Evolutionary conservation across 106 monocot genomes (phyloP).

Genomic region (Apostasia ramifera): DNA sequence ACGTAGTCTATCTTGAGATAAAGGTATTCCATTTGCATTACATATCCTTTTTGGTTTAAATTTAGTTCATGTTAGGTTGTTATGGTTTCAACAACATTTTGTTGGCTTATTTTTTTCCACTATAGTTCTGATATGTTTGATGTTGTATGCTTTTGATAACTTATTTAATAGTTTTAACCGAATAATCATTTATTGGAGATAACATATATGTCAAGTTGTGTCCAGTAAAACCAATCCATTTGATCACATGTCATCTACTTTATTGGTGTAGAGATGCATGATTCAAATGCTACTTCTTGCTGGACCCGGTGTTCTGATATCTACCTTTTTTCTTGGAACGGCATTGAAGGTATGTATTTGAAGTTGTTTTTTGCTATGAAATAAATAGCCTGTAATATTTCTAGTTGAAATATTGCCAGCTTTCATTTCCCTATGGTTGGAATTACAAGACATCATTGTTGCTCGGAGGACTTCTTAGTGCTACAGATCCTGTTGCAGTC

Average conservation of each 20-base stretch:
- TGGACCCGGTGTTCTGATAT: constrained; percentile 90
- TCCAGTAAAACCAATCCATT: neutral
- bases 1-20: too few species aligned
- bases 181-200: too few species aligned
- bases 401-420: constrained; percentile 18
- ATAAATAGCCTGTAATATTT: neutral
- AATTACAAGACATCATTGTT: constrained; percentile 87
- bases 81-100: too few species aligned
- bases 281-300: constrained; percentile 94
- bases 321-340: constrained; percentile 81
- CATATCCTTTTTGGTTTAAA: too few species aligned
- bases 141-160: too few species aligned
- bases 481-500: constrained; percentile 99
- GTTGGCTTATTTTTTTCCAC: too few species aligned
- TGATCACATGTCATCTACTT: constrained; percentile 1
- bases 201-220: too few species aligned
- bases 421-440: constrained; percentile 87
- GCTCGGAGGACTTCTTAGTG: constrained; percentile 94
- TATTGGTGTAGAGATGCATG: constrained; percentile 70
- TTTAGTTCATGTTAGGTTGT: too few species aligned
- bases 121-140: too few species aligned
- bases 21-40: too few species aligned
- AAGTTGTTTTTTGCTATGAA: neutral
- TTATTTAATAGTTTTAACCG: too few species aligned
- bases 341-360: constrained; percentile 54